Evolutionary conservation across 1,284 basidiomycete genomes (phyloP).

Genomic region (Fomitopsis schrenkii): DNA sequence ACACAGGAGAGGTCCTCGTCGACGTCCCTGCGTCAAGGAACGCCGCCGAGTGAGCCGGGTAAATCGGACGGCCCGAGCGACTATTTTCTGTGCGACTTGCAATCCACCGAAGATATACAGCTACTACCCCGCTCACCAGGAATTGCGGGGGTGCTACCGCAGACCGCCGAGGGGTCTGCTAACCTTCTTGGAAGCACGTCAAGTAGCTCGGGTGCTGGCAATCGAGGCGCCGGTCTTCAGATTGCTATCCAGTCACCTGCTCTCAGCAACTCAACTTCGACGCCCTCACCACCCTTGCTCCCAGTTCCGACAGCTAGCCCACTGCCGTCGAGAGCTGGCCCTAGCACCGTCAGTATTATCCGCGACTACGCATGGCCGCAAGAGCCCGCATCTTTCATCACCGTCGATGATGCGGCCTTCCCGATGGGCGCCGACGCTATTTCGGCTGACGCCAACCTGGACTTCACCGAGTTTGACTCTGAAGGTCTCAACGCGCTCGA

Average conservation of each 20-base stretch:
- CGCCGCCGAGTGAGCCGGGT: slow-evolving; percentile 15
- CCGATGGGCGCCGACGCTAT: slow-evolving; percentile 11
- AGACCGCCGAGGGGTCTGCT: background rate
- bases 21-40: slow-evolving; percentile 12
- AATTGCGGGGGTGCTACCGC: background rate
- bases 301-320: slow-evolving; percentile 9
- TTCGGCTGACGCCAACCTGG: slow-evolving; percentile 20
- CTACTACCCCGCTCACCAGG: slow-evolving; percentile 10
- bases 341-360: background rate
- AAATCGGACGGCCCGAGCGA: slow-evolving; percentile 11
- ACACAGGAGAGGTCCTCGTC: slow-evolving; percentile 19
- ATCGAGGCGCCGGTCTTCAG: slow-evolving; percentile 12
- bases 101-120: slow-evolving; percentile 10
- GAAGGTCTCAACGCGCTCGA: slow-evolving; percentile 84
- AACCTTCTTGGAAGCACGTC: background rate
- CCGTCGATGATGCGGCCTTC: slow-evolving; percentile 5
- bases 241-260: slow-evolving; percentile 22
- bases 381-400: background rate
- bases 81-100: slow-evolving; percentile 8
- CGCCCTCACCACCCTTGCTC: slow-evolving; percentile 17
- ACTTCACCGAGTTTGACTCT: slow-evolving; percentile 49
- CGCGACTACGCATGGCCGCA: background rate
- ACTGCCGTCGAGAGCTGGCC: slow-evolving; percentile 4
- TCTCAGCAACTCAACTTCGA: slow-evolving; percentile 19
- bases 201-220: slow-evolving; percentile 9